Percentiles rank a stretch among this genome's conserved stretches.
These are phyloP conservation scores for Lentinula edodes DNA, from an alignment of 768 basidiomycete genomes.

Conservation along the genomic window DNA sequence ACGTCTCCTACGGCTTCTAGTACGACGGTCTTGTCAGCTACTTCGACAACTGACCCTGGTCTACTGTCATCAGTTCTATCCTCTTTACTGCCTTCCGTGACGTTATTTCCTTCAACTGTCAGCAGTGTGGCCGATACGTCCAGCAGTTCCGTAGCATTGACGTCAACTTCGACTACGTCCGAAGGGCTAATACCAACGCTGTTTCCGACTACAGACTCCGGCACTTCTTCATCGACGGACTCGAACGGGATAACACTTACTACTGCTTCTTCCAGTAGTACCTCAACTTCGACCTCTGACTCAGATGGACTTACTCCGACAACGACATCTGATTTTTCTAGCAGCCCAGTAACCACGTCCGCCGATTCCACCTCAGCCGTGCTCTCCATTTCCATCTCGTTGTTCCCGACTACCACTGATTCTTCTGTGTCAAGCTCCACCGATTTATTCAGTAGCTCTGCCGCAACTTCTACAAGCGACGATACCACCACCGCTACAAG, in stretches of 20 bases:
- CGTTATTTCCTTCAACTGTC: background rate
- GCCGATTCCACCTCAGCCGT: background rate
- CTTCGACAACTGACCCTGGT: constrained; percentile 1
- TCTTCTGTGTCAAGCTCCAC: background rate
- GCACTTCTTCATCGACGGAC: background rate
- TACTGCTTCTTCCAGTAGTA: too few species aligned
- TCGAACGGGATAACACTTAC: background rate
- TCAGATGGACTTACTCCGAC: background rate
- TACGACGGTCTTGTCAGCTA: constrained; percentile 1
- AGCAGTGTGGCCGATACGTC: background rate
- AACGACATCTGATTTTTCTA: background rate
- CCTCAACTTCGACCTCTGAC: background rate
- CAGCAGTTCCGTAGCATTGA: background rate
- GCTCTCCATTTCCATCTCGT: background rate
- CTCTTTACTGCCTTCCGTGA: background rate
- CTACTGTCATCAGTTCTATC: background rate
- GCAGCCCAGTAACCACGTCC: background rate
- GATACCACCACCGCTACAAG: background rate
- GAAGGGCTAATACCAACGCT: background rate
- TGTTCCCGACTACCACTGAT: background rate
- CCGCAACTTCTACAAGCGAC: background rate
- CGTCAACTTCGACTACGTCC: background rate
- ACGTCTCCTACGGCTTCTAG: background rate
- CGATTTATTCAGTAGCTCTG: background rate
- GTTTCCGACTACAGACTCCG: background rate